These are phyloP conservation scores for Neoascochyta sp. DNA, from an alignment of 2,329 filamentous ascomycete species.

Conservation along the genomic window DNA sequence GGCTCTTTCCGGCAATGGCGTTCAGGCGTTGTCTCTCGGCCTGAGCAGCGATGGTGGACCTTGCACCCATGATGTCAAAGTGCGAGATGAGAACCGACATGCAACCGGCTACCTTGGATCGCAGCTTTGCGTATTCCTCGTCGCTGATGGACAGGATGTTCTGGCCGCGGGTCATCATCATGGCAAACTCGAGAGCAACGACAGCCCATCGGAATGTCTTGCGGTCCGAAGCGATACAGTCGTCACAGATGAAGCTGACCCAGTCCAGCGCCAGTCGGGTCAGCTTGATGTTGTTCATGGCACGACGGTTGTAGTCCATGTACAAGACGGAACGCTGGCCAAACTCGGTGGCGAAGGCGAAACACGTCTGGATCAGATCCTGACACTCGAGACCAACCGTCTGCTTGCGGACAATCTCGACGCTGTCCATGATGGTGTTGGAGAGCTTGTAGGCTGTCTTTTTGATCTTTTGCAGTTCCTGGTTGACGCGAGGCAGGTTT, in stretches of 20 bases:
- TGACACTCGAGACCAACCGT: constrained; percentile 81
- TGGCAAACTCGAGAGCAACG: constrained; percentile 89
- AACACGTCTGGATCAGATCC: constrained; percentile 95
- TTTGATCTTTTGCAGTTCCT: constrained; percentile 87
- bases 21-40: constrained; percentile 88
- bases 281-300: constrained; percentile 96
- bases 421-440: constrained; percentile 98
- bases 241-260: constrained; percentile 97
- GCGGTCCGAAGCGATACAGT: constrained; percentile 88
- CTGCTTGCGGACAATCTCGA: constrained; percentile 86
- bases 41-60: constrained; percentile 88
- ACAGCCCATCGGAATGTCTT: constrained; percentile 98
- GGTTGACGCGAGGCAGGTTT: constrained; percentile 87
- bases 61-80: constrained; percentile 97
- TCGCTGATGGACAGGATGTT: constrained; percentile 90
- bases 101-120: constrained; percentile 88
- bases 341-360: constrained; percentile 98
- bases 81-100: constrained; percentile 97
- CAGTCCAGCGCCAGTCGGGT: constrained; percentile 92
- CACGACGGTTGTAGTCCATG: constrained; percentile 90
- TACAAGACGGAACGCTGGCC: constrained; percentile 90
- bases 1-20: constrained; percentile 69
- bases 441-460: constrained; percentile 94
- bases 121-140: constrained; percentile 76
- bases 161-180: constrained; percentile 92